These are phyloP conservation scores for Nannizziopsis arthrosporioides DNA, from an alignment of 2,329 filamentous ascomycete genomes.

Conservation along the genomic window DNA sequence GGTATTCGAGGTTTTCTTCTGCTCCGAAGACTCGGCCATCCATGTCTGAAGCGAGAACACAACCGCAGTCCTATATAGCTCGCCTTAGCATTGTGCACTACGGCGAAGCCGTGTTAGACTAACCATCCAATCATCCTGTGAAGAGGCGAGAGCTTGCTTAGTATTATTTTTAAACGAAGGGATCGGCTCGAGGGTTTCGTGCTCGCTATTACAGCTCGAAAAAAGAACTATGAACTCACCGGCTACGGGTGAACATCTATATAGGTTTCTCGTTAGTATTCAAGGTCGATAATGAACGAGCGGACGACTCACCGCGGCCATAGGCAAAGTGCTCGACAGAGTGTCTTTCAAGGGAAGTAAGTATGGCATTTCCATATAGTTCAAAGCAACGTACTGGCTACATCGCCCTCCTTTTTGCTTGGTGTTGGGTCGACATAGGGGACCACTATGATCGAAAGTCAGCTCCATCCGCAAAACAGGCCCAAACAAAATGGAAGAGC, in stretches of 20 bases:
- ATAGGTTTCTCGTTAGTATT: slow-evolving; percentile 11
- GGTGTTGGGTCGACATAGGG: slow-evolving; percentile 69
- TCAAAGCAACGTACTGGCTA: slow-evolving; percentile 49
- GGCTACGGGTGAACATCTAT: slow-evolving; percentile 80
- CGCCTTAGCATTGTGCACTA: not conserved
- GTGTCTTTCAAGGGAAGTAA: slow-evolving; percentile 34
- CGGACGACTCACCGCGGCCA: slow-evolving; percentile 59
- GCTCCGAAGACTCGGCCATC: slow-evolving; percentile 39
- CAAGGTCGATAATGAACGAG: not conserved
- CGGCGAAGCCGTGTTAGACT: slow-evolving; percentile 14
- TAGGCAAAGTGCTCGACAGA: slow-evolving; percentile 70
- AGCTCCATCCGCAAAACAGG: slow-evolving; percentile 14
- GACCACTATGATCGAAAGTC: slow-evolving; percentile 50
- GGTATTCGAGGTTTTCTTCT: slow-evolving; percentile 51
- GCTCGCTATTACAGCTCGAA: not conserved
- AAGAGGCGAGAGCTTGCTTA: not conserved
- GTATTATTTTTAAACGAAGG: not conserved
- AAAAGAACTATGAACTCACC: slow-evolving; percentile 39
- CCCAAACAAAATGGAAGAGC: not conserved
- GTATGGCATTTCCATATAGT: not conserved
- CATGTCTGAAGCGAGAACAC: slow-evolving; percentile 39
- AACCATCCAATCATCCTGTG: slow-evolving; percentile 53
- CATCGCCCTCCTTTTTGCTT: slow-evolving; percentile 53
- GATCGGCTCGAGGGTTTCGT: not conserved
- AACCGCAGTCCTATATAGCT: slow-evolving; percentile 32